A percentile compares a stretch with the other conserved stretches of the same genome.
phyloP scores from a whole-genome alignment of 140 eudicot genomes.

The Cichorium intybus region DNA sequence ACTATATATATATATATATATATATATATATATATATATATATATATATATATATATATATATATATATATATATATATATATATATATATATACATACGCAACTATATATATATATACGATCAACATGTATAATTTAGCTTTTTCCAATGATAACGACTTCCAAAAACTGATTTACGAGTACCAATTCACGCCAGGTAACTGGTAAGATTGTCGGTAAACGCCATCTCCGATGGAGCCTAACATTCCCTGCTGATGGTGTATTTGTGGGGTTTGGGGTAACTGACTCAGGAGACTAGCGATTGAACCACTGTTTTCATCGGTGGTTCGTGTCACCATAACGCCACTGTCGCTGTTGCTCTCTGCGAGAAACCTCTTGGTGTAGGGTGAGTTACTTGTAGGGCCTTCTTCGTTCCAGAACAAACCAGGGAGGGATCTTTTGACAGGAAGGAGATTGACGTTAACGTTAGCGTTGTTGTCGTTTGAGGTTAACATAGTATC shows the following conservation, averaged over 20 bases:
- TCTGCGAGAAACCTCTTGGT: slow-evolving; percentile 55
- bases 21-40: slow-evolving; percentile 13
- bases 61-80: not conserved
- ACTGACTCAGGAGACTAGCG: slow-evolving; percentile 45
- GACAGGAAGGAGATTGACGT: slow-evolving; percentile 25
- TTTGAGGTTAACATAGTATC: slow-evolving; percentile 39
- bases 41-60: slow-evolving; percentile 19
- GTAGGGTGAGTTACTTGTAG: slow-evolving; percentile 29
- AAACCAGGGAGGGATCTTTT: slow-evolving; percentile 40
- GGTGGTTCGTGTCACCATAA: slow-evolving; percentile 12
- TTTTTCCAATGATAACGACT: slow-evolving; percentile 18
- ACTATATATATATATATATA: not conserved
- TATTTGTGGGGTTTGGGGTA: slow-evolving; percentile 42
- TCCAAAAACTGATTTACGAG: slow-evolving; percentile 35
- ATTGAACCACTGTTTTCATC: slow-evolving; percentile 37
- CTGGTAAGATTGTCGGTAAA: slow-evolving; percentile 47
- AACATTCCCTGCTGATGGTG: slow-evolving; percentile 58
- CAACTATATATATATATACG: slow-evolving; percentile 18
- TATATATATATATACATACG: not conserved
- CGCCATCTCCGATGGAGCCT: slow-evolving; percentile 59
- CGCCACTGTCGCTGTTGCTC: slow-evolving; percentile 19
- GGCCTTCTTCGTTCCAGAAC: slow-evolving; percentile 59
- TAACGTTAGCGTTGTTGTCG: slow-evolving; percentile 5
- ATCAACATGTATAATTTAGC: slow-evolving; percentile 9
- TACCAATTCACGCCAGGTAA: slow-evolving; percentile 62